Conservation (phyloP, 805 yeast genomes). For the Starmerella scarabaei region DNA sequence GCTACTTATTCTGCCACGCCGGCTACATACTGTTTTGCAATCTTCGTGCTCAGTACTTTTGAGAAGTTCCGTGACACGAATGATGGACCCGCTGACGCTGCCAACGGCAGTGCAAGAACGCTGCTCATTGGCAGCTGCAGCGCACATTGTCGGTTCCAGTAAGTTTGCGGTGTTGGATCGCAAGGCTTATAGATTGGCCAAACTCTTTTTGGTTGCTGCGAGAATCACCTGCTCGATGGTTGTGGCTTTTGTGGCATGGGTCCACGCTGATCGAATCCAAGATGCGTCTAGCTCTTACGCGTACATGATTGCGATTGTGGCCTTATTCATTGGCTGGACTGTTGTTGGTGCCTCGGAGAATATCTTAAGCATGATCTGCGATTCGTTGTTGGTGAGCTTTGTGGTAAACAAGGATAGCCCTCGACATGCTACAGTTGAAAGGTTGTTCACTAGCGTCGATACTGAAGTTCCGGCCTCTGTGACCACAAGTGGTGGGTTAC, state of each 20-base stretch:
- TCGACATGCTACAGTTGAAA: conserved; percentile 16
- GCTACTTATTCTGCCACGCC: conserved; percentile 27
- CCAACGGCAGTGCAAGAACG: conserved; percentile 28
- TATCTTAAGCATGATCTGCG: conserved; percentile 28
- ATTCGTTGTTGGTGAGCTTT: conserved; percentile 28
- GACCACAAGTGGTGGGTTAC: too few species aligned
- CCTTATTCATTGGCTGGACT: conserved; percentile 32
- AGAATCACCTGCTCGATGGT: conserved; percentile 28
- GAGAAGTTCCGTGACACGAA: conserved; percentile 22
- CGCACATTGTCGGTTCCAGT: conserved; percentile 18
- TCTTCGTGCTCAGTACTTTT: conserved; percentile 20
- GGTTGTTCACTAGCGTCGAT: neutral
- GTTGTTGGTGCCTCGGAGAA: conserved; percentile 34
- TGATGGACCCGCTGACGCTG: conserved; percentile 29
- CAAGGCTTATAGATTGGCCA: conserved; percentile 29
- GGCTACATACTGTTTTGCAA: conserved; percentile 21
- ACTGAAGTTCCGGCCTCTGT: neutral
- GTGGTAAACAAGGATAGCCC: conserved; percentile 25
- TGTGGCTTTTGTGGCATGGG: conserved; percentile 31
- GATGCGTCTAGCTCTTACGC: conserved; percentile 30
- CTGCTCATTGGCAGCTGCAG: conserved; percentile 26
- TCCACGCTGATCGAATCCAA: conserved; percentile 28
- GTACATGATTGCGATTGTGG: conserved; percentile 30
- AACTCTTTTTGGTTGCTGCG: conserved; percentile 28
- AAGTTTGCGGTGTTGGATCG: conserved; percentile 19